Evolutionary conservation across 495 filamentous ascomycete species (phyloP), one percentile per base, ranked within the genome.

Genomic region (Trichoderma reesei): DNA sequence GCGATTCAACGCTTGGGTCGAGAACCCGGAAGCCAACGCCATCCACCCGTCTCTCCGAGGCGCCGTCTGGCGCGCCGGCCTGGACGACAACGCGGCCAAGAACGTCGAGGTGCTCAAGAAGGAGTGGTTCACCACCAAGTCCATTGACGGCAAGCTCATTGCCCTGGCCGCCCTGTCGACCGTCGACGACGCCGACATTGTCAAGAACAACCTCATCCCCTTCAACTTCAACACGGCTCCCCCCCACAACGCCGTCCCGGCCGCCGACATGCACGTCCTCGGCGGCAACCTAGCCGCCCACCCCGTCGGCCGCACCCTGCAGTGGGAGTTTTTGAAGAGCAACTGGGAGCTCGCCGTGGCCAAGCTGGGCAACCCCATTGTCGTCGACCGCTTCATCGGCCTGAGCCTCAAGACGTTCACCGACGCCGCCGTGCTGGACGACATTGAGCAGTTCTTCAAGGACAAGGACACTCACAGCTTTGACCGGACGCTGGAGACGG

Each of bases 101-200:
- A 91, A 89, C 69, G 83, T 89, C 37, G 56, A 71, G 2, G 82
- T 85, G 6, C 82, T 98, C 38, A 89, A 92, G 77, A 79, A 90
- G 9, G 90, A 96, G 74, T 98, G 89, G 78, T 80, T 83, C 44
- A 84, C 77, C 34, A 95, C 91, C 1, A 87, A 87, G 41, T 87
- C 91, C 7, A 85, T 96, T 38, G 94, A 97, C 69, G 91, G 90
- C 64, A 92, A 90, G 74, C 92, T 98, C 69, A 89, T 93, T 62
- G 86, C 85, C 68, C 82, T 98, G 10, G 75, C 82, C 51, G 83
- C 88, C 5, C 81, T 98, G 63, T 91, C 91, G 51, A 87, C 89
- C 59, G 85, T 87, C 20, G 85, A 86, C 64, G 82, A 89, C 51
- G 72, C 82, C 3, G 83, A 83, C 7, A 76, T 97, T 48, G 84